Conservation (phyloP, 2,329 filamentous ascomycete species). For the Nigrograna mackinnonii region DNA sequence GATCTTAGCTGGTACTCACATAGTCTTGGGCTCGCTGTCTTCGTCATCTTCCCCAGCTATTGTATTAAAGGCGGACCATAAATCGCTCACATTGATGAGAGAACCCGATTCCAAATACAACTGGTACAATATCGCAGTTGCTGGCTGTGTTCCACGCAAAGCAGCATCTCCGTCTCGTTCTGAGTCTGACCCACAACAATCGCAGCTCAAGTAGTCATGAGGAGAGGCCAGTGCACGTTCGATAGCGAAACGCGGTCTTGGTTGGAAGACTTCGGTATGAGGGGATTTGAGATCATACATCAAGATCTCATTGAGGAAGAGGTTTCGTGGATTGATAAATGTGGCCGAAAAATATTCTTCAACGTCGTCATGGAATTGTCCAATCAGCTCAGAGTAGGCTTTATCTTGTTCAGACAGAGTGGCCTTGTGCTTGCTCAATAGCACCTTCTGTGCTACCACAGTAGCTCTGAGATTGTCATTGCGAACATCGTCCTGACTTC, state of each 20-base stretch:
- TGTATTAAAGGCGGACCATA: slow-evolving; percentile 76
- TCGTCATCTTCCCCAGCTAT: slow-evolving; percentile 58
- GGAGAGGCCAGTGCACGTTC: slow-evolving; percentile 73
- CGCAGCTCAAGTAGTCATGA: slow-evolving; percentile 76
- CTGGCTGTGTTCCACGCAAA: slow-evolving; percentile 65
- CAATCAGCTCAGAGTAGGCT: slow-evolving; percentile 68
- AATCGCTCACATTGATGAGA: slow-evolving; percentile 77
- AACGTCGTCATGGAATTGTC: slow-evolving; percentile 58
- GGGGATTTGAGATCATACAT: slow-evolving; percentile 74
- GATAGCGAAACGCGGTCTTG: slow-evolving; percentile 69
- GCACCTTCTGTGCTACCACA: slow-evolving; percentile 79
- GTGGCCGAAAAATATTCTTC: slow-evolving; percentile 49
- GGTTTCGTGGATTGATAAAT: slow-evolving; percentile 53
- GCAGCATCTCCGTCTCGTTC: slow-evolving; percentile 44
- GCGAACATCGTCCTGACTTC: slow-evolving; percentile 75
- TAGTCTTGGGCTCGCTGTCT: slow-evolving; percentile 52
- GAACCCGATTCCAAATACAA: slow-evolving; percentile 77
- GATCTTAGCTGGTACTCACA: slow-evolving; percentile 35
- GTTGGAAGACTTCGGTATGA: slow-evolving; percentile 74
- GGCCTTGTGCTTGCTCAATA: slow-evolving; percentile 75
- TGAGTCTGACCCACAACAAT: slow-evolving; percentile 61
- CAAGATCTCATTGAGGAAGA: slow-evolving; percentile 73
- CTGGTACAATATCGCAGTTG: slow-evolving; percentile 75
- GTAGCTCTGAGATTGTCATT: slow-evolving; percentile 74
- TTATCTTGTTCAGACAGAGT: slow-evolving; percentile 72